Evolutionary conservation across 2,329 filamentous ascomycete species (phyloP).

Genomic region (Helotiales sp.): DNA sequence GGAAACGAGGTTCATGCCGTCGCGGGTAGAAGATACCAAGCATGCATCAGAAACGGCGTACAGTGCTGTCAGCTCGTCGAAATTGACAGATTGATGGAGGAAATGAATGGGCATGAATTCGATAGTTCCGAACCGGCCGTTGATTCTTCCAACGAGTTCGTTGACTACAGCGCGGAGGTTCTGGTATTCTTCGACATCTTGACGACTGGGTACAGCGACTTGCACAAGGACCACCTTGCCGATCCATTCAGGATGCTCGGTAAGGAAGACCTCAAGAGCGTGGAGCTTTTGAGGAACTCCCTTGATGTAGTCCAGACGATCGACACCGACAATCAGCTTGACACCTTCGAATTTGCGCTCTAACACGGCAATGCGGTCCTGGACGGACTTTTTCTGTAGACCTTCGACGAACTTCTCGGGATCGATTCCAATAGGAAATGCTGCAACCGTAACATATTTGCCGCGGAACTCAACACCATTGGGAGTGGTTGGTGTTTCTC

Average conservation of each 20-base stretch:
- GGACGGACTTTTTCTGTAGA: constrained; percentile 81
- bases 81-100: constrained; percentile 92
- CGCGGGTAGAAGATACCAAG: constrained; percentile 91
- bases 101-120: constrained; percentile 99
- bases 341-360: constrained; percentile 93
- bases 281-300: constrained; percentile 97
- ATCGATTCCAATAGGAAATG: constrained; percentile 97
- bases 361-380: constrained; percentile 83
- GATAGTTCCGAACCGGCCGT: constrained; percentile 94
- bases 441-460: constrained; percentile 87
- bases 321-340: constrained; percentile 95
- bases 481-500: constrained; percentile 77
- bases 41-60: constrained; percentile 93
- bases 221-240: constrained; percentile 96
- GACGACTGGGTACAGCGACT: constrained; percentile 90
- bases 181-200: constrained; percentile 98
- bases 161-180: constrained; percentile 95
- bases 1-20: constrained; percentile 98
- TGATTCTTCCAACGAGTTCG: constrained; percentile 94
- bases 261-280: constrained; percentile 93
- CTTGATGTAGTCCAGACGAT: constrained; percentile 98
- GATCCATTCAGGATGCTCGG: constrained; percentile 97
- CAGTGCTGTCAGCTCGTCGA: constrained; percentile 91
- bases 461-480: constrained; percentile 92
- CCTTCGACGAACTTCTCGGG: constrained; percentile 95